Evolutionary conservation across 345 rosid species (phyloP), one percentile per base, ranked within the genome.

Genomic region (Turnera subulata): DNA sequence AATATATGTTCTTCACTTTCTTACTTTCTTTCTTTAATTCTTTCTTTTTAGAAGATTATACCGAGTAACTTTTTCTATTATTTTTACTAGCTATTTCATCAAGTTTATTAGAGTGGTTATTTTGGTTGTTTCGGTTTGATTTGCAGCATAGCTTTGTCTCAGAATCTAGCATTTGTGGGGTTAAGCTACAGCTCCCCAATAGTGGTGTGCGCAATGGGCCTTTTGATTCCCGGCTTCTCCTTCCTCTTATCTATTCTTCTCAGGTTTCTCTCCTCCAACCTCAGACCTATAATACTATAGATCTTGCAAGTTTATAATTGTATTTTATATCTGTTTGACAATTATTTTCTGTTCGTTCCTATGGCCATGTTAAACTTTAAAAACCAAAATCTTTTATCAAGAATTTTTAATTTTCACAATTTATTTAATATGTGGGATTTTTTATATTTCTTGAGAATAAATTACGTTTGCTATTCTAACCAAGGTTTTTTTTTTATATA

Each of bases 151-250:
- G 77, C 84, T 24, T 22, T 87, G 24, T 64, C 90, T 51, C 93
- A 85, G 64, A 80, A 87, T 66, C 80, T 85, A 42, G 77, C 83
- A 39, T 85, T 85, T 66, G 53, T 87, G 37, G 93, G 94, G 52
- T 70, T 91, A 52, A 71, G 73, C 58, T 77, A 75, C 56, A 83
- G 91, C 71, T 87, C 96, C 12, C 96, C 96, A 0, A 80, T 85
- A n/a, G 84, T 83, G 42, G 93, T 82, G 19, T 91, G 96, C 49
- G 86, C 82, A 56, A 85, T 84, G 96, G 96, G 93, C 54, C 84
- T 81, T 45, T 58, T 79, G 56, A 53, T 74, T 45, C 95, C 95
- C 29, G 59, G 88, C 13, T 67, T 84, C 64, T 81, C 89, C 56
- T 87, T 87, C 79, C 25, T 90, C 50, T 58, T 90, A 54, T 70